Percentiles rank a stretch among this genome's conserved stretches.
Evolutionary conservation across 805 yeast species (phyloP).

Genomic region (Jamesozyma lodderae): DNA sequence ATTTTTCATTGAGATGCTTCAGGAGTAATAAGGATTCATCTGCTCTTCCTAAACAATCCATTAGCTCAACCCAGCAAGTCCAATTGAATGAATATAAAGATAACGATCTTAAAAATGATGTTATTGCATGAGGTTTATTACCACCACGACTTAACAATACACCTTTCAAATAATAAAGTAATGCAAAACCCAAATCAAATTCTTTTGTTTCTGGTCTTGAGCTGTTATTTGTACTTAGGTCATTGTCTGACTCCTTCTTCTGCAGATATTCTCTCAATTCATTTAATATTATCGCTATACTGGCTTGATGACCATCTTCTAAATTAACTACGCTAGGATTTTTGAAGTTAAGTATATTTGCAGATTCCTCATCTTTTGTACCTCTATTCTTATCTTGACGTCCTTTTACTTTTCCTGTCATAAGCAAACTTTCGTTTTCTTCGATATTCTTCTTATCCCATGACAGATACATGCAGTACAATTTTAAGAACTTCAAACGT

Average conservation of each 20-base stretch:
- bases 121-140: conserved; percentile 51
- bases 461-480: conserved; percentile 62
- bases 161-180: conserved; percentile 67
- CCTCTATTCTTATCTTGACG: conserved; percentile 4
- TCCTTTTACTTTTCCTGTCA: conserved; percentile 22
- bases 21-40: conserved; percentile 47
- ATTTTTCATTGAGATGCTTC: conserved; percentile 30
- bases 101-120: conserved; percentile 51
- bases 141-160: conserved; percentile 50
- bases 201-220: conserved; percentile 1
- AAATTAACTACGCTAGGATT: conserved; percentile 1
- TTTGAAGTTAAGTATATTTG: conserved; percentile 2
- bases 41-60: conserved; percentile 48
- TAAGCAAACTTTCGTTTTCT: conserved; percentile 59
- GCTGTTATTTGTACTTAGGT: too few species aligned
- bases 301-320: conserved; percentile 20
- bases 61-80: conserved; percentile 86
- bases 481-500: conserved; percentile 45
- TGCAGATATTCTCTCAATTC: conserved; percentile 29
- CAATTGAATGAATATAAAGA: conserved; percentile 75
- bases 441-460: conserved; percentile 73
- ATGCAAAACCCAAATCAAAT: conserved; percentile 34
- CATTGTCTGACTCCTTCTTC: too few species aligned
- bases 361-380: conserved; percentile 2
- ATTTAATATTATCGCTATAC: conserved; percentile 32